A percentile compares a stretch with the other conserved stretches of the same genome.
Evolutionary conservation across 2,329 filamentous ascomycete genomes (phyloP).

Genomic region (Sporothrix protearum): DNA sequence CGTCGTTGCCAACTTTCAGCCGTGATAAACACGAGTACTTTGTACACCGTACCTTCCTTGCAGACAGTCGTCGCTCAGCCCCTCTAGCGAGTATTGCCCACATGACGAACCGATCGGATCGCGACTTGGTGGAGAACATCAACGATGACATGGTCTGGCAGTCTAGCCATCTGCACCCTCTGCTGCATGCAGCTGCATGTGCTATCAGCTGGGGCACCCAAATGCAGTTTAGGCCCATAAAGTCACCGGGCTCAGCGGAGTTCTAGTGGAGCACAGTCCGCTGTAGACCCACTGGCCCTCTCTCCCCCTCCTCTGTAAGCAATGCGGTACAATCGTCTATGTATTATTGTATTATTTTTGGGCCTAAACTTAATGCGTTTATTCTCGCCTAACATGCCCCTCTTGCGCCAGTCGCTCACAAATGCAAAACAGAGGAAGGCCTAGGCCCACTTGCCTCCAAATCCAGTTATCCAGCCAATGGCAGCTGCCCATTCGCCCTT

Average conservation of each 20-base stretch:
- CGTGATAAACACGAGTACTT: not conserved
- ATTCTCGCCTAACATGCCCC: not conserved
- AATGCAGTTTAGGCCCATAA: not conserved
- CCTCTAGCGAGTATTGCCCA: not conserved
- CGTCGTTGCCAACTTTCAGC: not conserved
- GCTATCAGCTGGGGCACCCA: not conserved
- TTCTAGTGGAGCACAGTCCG: not conserved
- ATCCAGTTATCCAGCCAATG: slow-evolving; percentile 18
- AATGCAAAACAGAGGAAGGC: slow-evolving; percentile 15
- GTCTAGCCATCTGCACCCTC: not conserved
- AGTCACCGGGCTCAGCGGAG: not conserved
- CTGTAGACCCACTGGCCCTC: slow-evolving; percentile 9
- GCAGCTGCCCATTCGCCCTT: slow-evolving; percentile 14
- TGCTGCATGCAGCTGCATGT: not conserved
- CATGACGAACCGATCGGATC: not conserved
- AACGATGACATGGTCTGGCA: not conserved
- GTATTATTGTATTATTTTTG: slow-evolving; percentile 3
- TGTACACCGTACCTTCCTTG: not conserved
- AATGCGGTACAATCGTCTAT: not conserved
- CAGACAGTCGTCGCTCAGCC: not conserved
- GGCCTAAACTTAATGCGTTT: not conserved
- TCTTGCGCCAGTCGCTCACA: slow-evolving; percentile 10
- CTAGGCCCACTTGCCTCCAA: not conserved
- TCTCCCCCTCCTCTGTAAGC: not conserved
- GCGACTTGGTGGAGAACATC: not conserved